Percentiles rank a stretch among this genome's conserved stretches.
These are phyloP conservation scores for Clonostachys rosea DNA, from an alignment of 2,329 filamentous ascomycete genomes.

Conservation along the genomic window DNA sequence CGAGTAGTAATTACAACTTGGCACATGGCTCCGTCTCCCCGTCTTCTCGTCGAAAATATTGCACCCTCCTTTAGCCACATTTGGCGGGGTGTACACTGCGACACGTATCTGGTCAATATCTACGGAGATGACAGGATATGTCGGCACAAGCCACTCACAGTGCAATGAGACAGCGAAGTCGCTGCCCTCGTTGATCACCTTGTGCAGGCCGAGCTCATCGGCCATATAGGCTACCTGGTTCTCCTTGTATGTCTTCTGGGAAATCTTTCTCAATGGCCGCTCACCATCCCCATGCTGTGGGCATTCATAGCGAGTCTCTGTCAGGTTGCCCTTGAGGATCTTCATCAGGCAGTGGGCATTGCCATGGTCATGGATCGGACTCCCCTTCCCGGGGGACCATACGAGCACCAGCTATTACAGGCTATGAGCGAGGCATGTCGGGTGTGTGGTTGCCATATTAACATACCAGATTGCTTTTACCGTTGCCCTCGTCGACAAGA, in stretches of 20 bases:
- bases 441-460: not conserved
- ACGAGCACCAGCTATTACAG: conserved; percentile 70
- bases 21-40: conserved; percentile 67
- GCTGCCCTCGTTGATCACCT: conserved; percentile 70
- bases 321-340: conserved; percentile 72
- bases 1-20: conserved; percentile 70
- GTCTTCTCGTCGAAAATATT: conserved; percentile 76
- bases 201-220: conserved; percentile 82
- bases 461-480: conserved; percentile 67
- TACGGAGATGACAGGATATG: conserved; percentile 18
- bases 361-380: conserved; percentile 83
- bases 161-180: conserved; percentile 83
- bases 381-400: conserved; percentile 80
- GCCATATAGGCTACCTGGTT: conserved; percentile 88
- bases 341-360: conserved; percentile 93
- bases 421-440: conserved; percentile 7
- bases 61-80: conserved; percentile 78
- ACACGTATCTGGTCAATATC: conserved; percentile 17
- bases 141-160: conserved; percentile 32
- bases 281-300: conserved; percentile 45
- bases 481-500: conserved; percentile 85
- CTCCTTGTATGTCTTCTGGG: conserved; percentile 61
- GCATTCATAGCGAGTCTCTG: conserved; percentile 77
- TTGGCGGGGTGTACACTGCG: conserved; percentile 78
- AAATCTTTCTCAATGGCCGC: conserved; percentile 58